These are phyloP conservation scores for Dryas drummondii DNA, from an alignment of 306 rosid species.

Conservation along the genomic window DNA sequence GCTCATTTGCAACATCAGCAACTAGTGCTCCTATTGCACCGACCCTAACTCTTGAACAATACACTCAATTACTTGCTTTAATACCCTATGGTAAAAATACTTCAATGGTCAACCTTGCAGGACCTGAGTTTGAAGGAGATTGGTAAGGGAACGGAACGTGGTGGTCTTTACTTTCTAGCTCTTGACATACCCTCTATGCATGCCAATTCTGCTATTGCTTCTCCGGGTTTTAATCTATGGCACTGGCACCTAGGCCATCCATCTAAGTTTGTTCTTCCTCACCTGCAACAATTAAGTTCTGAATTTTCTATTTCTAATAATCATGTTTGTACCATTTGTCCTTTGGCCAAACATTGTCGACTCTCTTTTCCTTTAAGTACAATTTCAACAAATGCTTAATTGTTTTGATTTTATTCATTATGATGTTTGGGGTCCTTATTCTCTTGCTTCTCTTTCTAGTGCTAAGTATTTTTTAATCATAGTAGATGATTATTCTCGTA, in stretches of 20 bases:
- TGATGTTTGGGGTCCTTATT: background rate
- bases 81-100: too few species aligned
- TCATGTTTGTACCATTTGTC: too few species aligned
- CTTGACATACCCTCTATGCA: background rate
- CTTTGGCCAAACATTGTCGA: background rate
- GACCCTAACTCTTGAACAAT: background rate
- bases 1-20: background rate
- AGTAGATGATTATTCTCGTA: background rate
- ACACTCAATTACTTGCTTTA: background rate
- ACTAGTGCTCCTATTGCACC: too few species aligned
- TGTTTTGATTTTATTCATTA: background rate
- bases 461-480: background rate
- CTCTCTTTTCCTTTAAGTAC: background rate
- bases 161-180: background rate
- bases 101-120: too few species aligned
- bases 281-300: background rate
- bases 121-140: background rate
- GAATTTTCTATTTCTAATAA: background rate
- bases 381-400: background rate
- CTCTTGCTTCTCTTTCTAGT: background rate
- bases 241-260: background rate
- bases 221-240: background rate
- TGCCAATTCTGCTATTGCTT: background rate
- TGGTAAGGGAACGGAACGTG: background rate
- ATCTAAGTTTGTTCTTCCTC: background rate